Evolutionary conservation across 306 rosid species (phyloP).

Genomic region (Alnus glutinosa): DNA sequence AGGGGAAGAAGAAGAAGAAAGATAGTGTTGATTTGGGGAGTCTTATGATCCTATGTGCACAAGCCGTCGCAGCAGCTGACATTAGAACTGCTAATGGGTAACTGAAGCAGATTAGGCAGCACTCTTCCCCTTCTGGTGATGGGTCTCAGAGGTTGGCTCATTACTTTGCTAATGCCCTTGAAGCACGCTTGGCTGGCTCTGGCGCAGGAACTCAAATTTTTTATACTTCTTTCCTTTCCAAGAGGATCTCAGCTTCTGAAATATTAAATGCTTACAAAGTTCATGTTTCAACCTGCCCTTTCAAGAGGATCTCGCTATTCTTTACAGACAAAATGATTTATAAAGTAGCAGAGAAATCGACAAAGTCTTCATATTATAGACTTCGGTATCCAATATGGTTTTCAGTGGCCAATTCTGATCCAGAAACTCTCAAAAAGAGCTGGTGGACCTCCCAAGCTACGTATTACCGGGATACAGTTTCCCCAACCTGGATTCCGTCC

Average conservation of each 20-base stretch:
- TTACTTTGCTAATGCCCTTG: slow-evolving; percentile 65
- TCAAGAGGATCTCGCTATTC: slow-evolving; percentile 47
- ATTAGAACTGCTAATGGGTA: slow-evolving; percentile 49
- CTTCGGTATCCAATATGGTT: slow-evolving; percentile 75
- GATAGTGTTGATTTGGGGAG: slow-evolving; percentile 51
- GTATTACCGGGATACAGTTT: slow-evolving; percentile 71
- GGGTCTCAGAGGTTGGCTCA: slow-evolving; percentile 66
- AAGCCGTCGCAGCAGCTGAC: slow-evolving; percentile 59
- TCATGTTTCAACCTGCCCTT: slow-evolving; percentile 47
- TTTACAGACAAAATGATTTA: slow-evolving; percentile 40
- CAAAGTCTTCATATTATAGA: slow-evolving; percentile 62
- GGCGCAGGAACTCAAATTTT: slow-evolving; percentile 32
- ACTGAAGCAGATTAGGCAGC: slow-evolving; percentile 59
- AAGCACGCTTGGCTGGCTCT: slow-evolving; percentile 52
- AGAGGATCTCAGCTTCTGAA: slow-evolving; percentile 43
- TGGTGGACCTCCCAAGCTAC: slow-evolving; percentile 48
- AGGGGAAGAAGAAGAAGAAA: slow-evolving; percentile 7
- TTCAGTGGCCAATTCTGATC: slow-evolving; percentile 73
- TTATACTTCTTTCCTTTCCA: slow-evolving; percentile 3
- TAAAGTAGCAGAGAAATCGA: slow-evolving; percentile 39
- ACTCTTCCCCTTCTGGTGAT: slow-evolving; percentile 65
- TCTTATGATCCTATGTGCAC: slow-evolving; percentile 73
- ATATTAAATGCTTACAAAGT: slow-evolving; percentile 57
- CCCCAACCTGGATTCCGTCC: slow-evolving; percentile 85
- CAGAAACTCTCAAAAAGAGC: slow-evolving; percentile 43